These are phyloP conservation scores for Diversispora epigaea DNA, from an alignment of 192 early-diverging fungal genomes.

Conservation along the genomic window DNA sequence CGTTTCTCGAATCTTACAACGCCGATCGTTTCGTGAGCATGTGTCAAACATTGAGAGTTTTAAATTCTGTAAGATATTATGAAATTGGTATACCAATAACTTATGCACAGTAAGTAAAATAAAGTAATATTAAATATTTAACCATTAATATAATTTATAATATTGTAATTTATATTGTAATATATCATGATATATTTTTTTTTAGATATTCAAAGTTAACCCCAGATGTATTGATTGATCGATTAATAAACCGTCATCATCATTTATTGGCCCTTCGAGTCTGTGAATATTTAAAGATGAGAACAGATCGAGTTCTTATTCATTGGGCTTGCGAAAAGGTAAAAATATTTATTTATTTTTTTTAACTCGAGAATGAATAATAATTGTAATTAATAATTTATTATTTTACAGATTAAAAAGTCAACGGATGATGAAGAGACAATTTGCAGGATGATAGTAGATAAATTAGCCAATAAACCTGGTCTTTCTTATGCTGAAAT, in stretches of 20 bases:
- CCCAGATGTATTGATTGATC: conserved; percentile 77
- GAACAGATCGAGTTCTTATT: conserved; percentile 78
- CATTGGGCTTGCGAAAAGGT: conserved; percentile 98
- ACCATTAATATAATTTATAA: neutral
- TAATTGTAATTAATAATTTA: neutral
- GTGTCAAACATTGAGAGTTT: conserved; percentile 79
- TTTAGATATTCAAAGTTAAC: conserved; percentile 70
- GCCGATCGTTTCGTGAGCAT: conserved; percentile 85
- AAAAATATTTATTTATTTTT: neutral
- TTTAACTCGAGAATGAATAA: neutral
- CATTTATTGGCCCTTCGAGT: conserved; percentile 85
- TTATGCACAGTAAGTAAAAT: conserved; percentile 68
- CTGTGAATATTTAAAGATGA: conserved; percentile 80
- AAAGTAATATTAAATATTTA: neutral
- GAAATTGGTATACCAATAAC: conserved; percentile 91
- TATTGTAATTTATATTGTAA: conserved; percentile 20
- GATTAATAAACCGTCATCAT: conserved; percentile 78
- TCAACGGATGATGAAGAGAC: conserved; percentile 87
- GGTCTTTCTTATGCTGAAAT: conserved; percentile 89
- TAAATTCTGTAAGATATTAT: conserved; percentile 84
- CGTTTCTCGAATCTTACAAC: conserved; percentile 85
- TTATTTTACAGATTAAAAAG: conserved; percentile 64
- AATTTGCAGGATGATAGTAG: conserved; percentile 74
- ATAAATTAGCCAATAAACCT: conserved; percentile 69
- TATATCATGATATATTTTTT: neutral